Percentiles rank a stretch among this genome's conserved stretches.
Conservation (phyloP, 805 yeast species). For the Candida pseudoglaebosa region DNA sequence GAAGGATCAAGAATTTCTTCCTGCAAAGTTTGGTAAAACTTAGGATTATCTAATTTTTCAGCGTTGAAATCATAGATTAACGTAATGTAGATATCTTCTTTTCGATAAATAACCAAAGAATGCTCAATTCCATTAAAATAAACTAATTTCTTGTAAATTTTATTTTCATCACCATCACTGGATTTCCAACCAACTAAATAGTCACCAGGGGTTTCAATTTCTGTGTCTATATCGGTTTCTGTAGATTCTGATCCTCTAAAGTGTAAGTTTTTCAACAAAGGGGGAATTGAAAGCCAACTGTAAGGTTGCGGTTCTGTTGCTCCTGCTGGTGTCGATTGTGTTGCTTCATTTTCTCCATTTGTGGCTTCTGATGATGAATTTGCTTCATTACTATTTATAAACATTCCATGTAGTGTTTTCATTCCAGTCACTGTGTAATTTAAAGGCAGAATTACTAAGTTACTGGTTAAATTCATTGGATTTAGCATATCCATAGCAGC, state of each 20-base stretch:
- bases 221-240: slow-evolving; percentile 10
- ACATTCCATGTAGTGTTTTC: slow-evolving; percentile 13
- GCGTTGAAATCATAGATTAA: slow-evolving; percentile 28
- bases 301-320: neutral
- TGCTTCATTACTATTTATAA: slow-evolving; percentile 4
- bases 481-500: slow-evolving; percentile 27
- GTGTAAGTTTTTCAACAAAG: slow-evolving; percentile 9
- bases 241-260: slow-evolving; percentile 4
- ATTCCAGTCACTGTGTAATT: slow-evolving; percentile 33
- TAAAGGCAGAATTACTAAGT: slow-evolving; percentile 35
- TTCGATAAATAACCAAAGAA: slow-evolving; percentile 27
- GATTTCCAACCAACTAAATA: slow-evolving; percentile 24
- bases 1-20: slow-evolving; percentile 15
- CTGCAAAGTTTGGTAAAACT: slow-evolving; percentile 22
- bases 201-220: slow-evolving; percentile 16
- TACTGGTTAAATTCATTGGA: slow-evolving; percentile 32
- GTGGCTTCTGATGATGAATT: neutral
- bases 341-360: slow-evolving; percentile 1
- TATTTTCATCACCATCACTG: slow-evolving; percentile 8
- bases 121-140: slow-evolving; percentile 25
- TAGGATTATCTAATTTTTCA: slow-evolving; percentile 16
- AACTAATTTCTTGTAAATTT: slow-evolving; percentile 22
- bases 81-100: slow-evolving; percentile 18
- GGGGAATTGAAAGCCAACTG: slow-evolving; percentile 20
- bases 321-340: neutral